Evolutionary conservation across 192 early-diverging fungal species (phyloP), one percentile per base, ranked within the genome.

Genomic region (Mortierella antarctica): DNA sequence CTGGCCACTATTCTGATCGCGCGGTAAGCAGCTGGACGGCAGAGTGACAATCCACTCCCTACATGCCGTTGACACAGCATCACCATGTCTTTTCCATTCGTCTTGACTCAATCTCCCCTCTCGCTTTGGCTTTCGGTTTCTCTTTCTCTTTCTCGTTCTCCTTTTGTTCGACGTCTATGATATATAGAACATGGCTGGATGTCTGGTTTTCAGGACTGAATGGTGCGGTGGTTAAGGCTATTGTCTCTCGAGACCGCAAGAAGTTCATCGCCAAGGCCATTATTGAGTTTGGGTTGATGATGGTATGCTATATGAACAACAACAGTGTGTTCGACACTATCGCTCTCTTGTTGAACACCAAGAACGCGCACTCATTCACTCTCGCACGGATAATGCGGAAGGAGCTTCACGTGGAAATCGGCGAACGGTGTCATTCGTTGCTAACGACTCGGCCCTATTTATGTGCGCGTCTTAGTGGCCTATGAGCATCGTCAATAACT

Each of bases 151-250:
- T 52, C 20, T 65, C 7, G 23, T 41, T 10, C 15, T 41, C 31
- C 4, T 46, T 15, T 12, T 12, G 21, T 17, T 17, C 18, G 23
- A 20, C 85, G 10, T 84, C 83, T 14, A 84, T 84, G 50, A 79
- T 86, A 69, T 76, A 74, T 70, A 84, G 89, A 74, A 91, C 89
- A 8, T 88, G 83, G 88, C 73, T 91, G 31, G 88, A 89, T 76
- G 88, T 90, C 52, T 90, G 86, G 84, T 88, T 89, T 62, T 88
- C 88, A n/a, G 86, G 78, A 40, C 86, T 89, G 64, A 89, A 89
- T 56, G 92, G 93, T 21, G 78, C 86, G 58, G 92, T 95, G 41
- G 94, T 95, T 69, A 93, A 92, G 60, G 88, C 94, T 1, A 88
- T 95, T 65, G 89, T 91, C 23, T 92, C 91, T n/a, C 84, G 91